Evolutionary conservation across 345 rosid species (phyloP), one percentile per base, ranked within the genome.

Genomic region (Hirschfeldia incana): DNA sequence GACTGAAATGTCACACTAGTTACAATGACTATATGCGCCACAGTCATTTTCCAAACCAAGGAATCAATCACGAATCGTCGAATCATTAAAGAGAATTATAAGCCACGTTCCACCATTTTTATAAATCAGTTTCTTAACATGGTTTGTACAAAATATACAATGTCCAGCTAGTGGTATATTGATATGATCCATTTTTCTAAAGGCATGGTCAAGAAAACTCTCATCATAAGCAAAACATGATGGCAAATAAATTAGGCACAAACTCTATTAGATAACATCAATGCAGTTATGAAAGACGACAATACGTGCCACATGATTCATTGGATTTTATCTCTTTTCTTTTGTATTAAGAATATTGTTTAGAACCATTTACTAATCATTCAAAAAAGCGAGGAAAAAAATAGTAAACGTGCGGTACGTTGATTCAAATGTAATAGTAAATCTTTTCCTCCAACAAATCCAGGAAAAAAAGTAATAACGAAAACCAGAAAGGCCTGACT

Each of bases 401-500:
- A 30, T 29, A 76, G 17, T 65, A 36, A 34, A 44, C 53, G n/a
- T 66, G 55, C 44, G 34, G 17, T 9, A 11, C 3, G 68, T 63
- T 36, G 26, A 29, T 63, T 34, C 11, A 64, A 27, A 53, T 57
- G 77, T 57, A 72, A 72, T 62, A 65, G 57, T 6, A 76, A 32
- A 17, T 34, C 0, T 76, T 17, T 17, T 59, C 67, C 33, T 37
- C 51, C 6, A 69, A 34, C 37, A 77, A 13, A 16, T 49, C n/a
- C 63, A 61, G 7, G 44, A 46, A 65, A 17, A 30, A 57, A 39
- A 9, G 46, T 37, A 72, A 26, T 4, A 5, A 17, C 17, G 17
- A n/a, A 72, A 64, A 46, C 29, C 21, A 33, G 60, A 66, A 67
- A 60, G 74, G 67, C 58, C 69, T 72, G 73, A 16, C 68, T 72